These are phyloP conservation scores for Boletellus ananiceps DNA, from an alignment of 768 basidiomycete genomes.

Conservation along the genomic window DNA sequence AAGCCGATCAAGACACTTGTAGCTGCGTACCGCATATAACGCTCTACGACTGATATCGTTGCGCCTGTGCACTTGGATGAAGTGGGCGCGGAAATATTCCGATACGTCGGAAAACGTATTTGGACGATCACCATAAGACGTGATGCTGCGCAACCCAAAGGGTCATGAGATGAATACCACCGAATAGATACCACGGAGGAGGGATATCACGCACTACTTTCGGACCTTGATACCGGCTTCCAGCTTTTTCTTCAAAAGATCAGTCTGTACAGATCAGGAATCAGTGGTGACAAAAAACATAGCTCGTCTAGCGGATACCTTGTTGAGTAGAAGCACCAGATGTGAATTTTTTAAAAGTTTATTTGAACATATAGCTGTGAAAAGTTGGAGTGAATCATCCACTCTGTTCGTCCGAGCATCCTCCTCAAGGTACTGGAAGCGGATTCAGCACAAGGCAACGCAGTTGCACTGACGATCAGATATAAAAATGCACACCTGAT, in stretches of 20 bases:
- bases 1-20: neutral
- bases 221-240: conserved; percentile 61
- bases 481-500: conserved; percentile 53
- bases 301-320: conserved; percentile 40
- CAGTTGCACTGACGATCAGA: neutral
- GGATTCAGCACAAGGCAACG: conserved; percentile 11
- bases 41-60: conserved; percentile 56
- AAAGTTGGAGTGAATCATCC: conserved; percentile 77
- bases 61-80: conserved; percentile 66
- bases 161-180: neutral
- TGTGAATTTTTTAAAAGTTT: conserved; percentile 68
- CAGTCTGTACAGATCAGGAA: conserved; percentile 42
- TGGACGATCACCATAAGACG: conserved; percentile 68
- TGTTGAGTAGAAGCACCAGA: conserved; percentile 73
- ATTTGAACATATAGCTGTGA: conserved; percentile 71
- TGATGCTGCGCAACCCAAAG: conserved; percentile 46
- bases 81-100: conserved; percentile 83
- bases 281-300: conserved; percentile 4
- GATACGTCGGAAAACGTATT: conserved; percentile 69
- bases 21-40: conserved; percentile 56
- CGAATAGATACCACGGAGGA: neutral
- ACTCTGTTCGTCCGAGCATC: conserved; percentile 75
- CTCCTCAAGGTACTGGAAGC: conserved; percentile 69
- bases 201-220: conserved; percentile 59
- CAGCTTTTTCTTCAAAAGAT: conserved; percentile 70